These are phyloP conservation scores for Sanghuangporus sanghuang DNA, from an alignment of 1,284 basidiomycete species.

Conservation along the genomic window DNA sequence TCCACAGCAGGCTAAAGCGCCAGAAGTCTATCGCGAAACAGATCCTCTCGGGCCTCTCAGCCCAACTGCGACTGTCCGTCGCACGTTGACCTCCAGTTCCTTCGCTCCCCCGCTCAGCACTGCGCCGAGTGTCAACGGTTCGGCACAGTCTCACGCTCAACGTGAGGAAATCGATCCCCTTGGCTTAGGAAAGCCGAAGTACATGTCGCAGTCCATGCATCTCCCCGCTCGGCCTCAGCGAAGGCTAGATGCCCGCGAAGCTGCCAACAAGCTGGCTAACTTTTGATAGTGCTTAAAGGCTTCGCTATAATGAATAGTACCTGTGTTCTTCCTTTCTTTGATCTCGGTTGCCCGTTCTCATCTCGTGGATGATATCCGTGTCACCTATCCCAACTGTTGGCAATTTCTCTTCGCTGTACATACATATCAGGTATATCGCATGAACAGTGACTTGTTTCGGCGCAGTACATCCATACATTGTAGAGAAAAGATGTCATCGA, in stretches of 20 bases:
- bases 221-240: slow-evolving; percentile 51
- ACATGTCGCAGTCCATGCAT: slow-evolving; percentile 64
- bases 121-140: slow-evolving; percentile 8
- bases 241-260: slow-evolving; percentile 71
- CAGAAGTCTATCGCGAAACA: slow-evolving; percentile 7
- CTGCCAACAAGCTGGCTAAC: slow-evolving; percentile 83
- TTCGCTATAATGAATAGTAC: neutral
- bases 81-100: slow-evolving; percentile 4
- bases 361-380: no score
- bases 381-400: neutral
- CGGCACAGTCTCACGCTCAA: slow-evolving; percentile 11
- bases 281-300: slow-evolving; percentile 45
- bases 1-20: neutral
- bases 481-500: neutral
- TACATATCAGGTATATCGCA: neutral
- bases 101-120: slow-evolving; percentile 2
- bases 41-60: slow-evolving; percentile 17
- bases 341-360: no score
- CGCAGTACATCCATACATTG: neutral
- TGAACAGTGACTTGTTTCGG: neutral
- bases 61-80: slow-evolving; percentile 5
- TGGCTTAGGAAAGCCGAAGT: slow-evolving; percentile 47
- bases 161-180: slow-evolving; percentile 52
- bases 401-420: neutral
- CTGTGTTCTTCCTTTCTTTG: neutral